These are phyloP conservation scores for Syncephalastrum contaminatum DNA, from an alignment of 371 early-diverging fungal species.

Conservation along the genomic window DNA sequence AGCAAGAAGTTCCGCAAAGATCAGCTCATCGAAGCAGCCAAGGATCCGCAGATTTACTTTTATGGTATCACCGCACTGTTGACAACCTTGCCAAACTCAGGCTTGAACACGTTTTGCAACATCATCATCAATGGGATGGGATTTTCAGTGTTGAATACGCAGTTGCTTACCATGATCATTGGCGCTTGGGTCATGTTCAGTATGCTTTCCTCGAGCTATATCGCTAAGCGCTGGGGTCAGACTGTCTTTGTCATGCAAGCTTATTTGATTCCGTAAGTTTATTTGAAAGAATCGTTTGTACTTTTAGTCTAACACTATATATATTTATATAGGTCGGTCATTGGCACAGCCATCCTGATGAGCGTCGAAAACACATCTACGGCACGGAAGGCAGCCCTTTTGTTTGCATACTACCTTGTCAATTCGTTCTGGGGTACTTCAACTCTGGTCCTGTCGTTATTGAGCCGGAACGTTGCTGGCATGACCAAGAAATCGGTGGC, in stretches of 20 bases:
- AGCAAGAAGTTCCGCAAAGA: conserved; percentile 20
- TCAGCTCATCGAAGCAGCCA: conserved; percentile 21
- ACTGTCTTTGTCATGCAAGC: conserved; percentile 18
- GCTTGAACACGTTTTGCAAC: conserved; percentile 23
- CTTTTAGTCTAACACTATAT: neutral
- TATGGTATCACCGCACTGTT: conserved; percentile 18
- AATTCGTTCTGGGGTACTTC: conserved; percentile 25
- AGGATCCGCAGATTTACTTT: conserved; percentile 22
- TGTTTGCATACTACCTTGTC: conserved; percentile 20
- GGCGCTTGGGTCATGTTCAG: conserved; percentile 24
- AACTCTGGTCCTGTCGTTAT: conserved; percentile 18
- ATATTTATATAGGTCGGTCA: conserved; percentile 7
- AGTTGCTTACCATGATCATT: conserved; percentile 24
- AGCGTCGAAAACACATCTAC: conserved; percentile 15
- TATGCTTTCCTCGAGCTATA: conserved; percentile 15
- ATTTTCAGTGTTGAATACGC: conserved; percentile 23
- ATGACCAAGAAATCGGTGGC: conserved; percentile 26
- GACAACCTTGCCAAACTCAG: conserved; percentile 23
- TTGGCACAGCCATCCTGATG: conserved; percentile 21
- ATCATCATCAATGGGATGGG: conserved; percentile 24
- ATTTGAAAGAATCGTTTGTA: neutral
- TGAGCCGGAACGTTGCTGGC: conserved; percentile 23
- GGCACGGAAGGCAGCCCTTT: conserved; percentile 23
- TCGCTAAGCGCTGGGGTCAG: conserved; percentile 18
- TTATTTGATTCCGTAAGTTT: conserved; percentile 18